Percentiles rank a stretch among this genome's conserved stretches.
phyloP scores from a whole-genome alignment of 2,329 filamentous ascomycete species.

The Scedosporium boydii region DNA sequence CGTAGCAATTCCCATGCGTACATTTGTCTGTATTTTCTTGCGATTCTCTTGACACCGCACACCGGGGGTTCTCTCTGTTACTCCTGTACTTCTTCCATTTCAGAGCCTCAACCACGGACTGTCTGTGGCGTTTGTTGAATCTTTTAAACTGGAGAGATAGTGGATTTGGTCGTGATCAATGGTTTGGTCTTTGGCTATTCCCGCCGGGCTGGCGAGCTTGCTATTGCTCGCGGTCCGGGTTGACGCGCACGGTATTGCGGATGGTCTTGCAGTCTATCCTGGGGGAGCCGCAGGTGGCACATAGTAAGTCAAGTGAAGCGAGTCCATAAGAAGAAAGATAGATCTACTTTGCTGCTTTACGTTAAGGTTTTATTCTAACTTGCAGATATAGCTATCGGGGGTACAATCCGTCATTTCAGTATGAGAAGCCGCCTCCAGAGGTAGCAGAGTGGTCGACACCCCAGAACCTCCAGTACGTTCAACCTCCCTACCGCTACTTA shows the following conservation, averaged over 20 bases:
- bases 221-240: neutral
- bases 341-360: neutral
- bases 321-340: too few species aligned
- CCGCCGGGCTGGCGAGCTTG: slow-evolving; percentile 1
- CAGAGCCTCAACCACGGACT: too few species aligned
- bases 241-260: slow-evolving; percentile 3
- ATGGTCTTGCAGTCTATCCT: slow-evolving; percentile 1
- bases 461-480: slow-evolving; percentile 6
- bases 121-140: too few species aligned
- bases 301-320: neutral
- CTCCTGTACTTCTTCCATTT: neutral
- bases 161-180: neutral
- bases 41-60: neutral
- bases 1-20: neutral
- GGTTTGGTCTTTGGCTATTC: neutral
- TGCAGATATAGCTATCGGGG: neutral
- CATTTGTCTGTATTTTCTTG: neutral
- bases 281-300: neutral
- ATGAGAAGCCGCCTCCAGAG: slow-evolving; percentile 1
- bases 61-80: neutral
- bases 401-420: slow-evolving; percentile 6
- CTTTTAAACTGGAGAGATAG: neutral
- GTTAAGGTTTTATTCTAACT: neutral
- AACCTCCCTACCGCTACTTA: neutral
- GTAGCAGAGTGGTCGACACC: slow-evolving; percentile 7